Percentiles rank a stretch among this genome's conserved stretches.
These are phyloP conservation scores for Geotrichum carabidarum DNA, from an alignment of 1,139 yeast genomes.

Conservation along the genomic window DNA sequence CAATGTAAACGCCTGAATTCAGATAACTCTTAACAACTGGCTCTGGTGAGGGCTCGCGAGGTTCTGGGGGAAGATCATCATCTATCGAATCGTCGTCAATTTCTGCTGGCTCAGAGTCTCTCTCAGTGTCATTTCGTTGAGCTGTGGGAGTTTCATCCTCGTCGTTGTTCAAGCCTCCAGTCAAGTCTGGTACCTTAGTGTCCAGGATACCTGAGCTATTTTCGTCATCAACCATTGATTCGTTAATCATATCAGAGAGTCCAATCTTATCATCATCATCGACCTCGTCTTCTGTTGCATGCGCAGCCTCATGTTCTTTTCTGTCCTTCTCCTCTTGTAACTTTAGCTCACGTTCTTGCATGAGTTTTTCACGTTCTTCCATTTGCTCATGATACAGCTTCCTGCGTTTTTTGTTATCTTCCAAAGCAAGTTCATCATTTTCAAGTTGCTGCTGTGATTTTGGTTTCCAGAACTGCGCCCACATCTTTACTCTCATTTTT, in stretches of 20 bases:
- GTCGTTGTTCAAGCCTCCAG: slow-evolving; percentile 12
- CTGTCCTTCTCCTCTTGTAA: slow-evolving; percentile 14
- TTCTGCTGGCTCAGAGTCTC: slow-evolving; percentile 7
- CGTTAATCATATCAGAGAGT: slow-evolving; percentile 17
- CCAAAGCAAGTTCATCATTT: slow-evolving; percentile 19
- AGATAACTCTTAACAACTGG: slow-evolving; percentile 12
- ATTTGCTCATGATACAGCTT: slow-evolving; percentile 15
- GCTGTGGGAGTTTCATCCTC: slow-evolving; percentile 14
- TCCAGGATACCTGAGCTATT: slow-evolving; percentile 1
- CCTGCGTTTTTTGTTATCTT: slow-evolving; percentile 15
- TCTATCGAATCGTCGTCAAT: slow-evolving; percentile 4
- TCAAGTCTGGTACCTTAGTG: slow-evolving; percentile 16
- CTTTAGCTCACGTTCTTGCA: slow-evolving; percentile 9
- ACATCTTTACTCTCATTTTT: slow-evolving; percentile 28
- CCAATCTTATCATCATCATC: slow-evolving; percentile 19
- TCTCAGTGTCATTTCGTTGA: slow-evolving; percentile 1
- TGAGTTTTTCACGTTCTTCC: slow-evolving; percentile 4
- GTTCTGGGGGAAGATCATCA: slow-evolving; percentile 9
- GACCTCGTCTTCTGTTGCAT: slow-evolving; percentile 15
- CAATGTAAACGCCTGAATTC: slow-evolving; percentile 14
- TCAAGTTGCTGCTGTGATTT: slow-evolving; percentile 22
- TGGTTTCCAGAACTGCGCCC: slow-evolving; percentile 36
- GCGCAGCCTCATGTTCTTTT: slow-evolving; percentile 15
- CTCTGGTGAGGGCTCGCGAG: slow-evolving; percentile 22
- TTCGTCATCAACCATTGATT: slow-evolving; percentile 1